Evolutionary conservation across 2,329 filamentous ascomycete species (phyloP).

Genomic region (Madurella fahalii): DNA sequence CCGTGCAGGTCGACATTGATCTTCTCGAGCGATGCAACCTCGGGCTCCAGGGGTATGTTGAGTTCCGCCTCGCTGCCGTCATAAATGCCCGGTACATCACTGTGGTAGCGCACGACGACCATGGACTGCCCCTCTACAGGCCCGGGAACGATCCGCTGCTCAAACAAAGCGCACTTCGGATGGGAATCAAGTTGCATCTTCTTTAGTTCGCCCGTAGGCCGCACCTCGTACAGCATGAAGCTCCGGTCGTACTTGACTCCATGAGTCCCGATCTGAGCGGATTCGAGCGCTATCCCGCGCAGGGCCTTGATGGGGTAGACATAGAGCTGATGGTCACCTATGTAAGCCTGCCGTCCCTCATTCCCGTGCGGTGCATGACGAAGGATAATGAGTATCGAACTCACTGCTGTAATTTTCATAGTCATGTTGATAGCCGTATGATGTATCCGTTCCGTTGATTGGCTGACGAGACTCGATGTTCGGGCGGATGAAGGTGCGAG

Average conservation of each 20-base stretch:
- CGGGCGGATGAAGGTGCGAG: too few species aligned
- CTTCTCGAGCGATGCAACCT: slow-evolving; percentile 40
- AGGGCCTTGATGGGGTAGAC: slow-evolving; percentile 72
- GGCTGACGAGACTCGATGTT: too few species aligned
- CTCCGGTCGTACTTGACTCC: slow-evolving; percentile 63
- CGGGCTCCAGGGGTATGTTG: slow-evolving; percentile 55
- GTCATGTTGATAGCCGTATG: background rate
- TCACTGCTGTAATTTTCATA: slow-evolving; percentile 25
- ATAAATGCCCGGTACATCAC: slow-evolving; percentile 5
- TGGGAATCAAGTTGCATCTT: slow-evolving; percentile 59
- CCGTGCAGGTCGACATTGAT: slow-evolving; percentile 56
- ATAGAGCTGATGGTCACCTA: slow-evolving; percentile 48
- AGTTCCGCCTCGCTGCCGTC: slow-evolving; percentile 41
- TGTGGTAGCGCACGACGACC: slow-evolving; percentile 42
- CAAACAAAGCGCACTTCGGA: slow-evolving; percentile 61
- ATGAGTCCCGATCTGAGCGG: slow-evolving; percentile 53
- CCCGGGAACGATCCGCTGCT: slow-evolving; percentile 46
- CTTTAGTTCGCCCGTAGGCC: slow-evolving; percentile 36
- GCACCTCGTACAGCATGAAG: slow-evolving; percentile 63
- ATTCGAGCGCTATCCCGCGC: slow-evolving; percentile 53
- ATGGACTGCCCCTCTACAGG: slow-evolving; percentile 20
- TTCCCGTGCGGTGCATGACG: background rate
- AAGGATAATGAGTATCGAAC: background rate
- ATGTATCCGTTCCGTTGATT: too few species aligned
- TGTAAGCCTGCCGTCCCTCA: slow-evolving; percentile 1